Base-by-base conservation (phyloP, 306 rosid species). In the Citrullus mucosospermus region DNA sequence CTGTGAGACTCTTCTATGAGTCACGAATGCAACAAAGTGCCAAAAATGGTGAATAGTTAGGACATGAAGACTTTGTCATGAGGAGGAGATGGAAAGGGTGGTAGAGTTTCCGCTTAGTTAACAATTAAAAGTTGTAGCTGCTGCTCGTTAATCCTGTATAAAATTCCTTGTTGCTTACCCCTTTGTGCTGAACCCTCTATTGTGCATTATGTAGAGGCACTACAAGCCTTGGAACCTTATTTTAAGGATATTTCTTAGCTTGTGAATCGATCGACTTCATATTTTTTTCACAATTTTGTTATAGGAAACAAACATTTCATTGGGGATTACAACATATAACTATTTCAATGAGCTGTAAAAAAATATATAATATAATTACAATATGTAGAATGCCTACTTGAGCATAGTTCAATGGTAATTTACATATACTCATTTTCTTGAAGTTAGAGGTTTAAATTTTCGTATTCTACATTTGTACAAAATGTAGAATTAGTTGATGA, bases 1-100 rank as follows among this genome's bases (percentile, higher is more conserved):
- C 97, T 32, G 93, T 95, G 4, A 89, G 96, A 69, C 93, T 95
- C 81, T 92, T 89, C 56, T 85, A 76, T 13, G 96, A 87, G 84
- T 83, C 92, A 6, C 84, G 87, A 79, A 82, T 86, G 85, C 88
- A 80, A 30, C 93, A 84, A 50, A 84, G 84, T 81, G 80, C 88
- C 53, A 79, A 61, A 53, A 73, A 50, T 73, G 78, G 41, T 14
- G 78, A 66, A 16, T 73, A 73, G 78, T 50, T 51, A 73, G 78
- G 9, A 70, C 39, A 32, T 32, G 60, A 72, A 73, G 30, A 36
- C 46, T 9, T 53, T 8, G 13, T 32, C 57, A 16, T 9, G 78
- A 67, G 41, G 72, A 34, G 46, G 71, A 73, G 46, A 51, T 51
- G 62, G 77, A 48, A 72, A n/a, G 59, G 43, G 38, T 15, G 0